Percentiles rank a stretch among this genome's conserved stretches.
Conservation (phyloP, 1,284 basidiomycete species). For the Spongiforma sp. region DNA sequence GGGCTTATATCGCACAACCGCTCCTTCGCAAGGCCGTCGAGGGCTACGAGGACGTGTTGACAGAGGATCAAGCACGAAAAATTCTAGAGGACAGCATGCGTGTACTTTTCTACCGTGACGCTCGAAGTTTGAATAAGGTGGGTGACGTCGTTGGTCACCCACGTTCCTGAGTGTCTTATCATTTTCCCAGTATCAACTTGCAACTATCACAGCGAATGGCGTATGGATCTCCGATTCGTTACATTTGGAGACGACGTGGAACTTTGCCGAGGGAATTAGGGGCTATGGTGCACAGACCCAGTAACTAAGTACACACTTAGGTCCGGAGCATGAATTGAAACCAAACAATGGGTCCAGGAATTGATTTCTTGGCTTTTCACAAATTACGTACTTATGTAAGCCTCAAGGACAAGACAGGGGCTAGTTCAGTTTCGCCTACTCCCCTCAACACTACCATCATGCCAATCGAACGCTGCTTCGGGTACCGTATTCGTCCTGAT, state of each 20-base stretch:
- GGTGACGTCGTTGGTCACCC: slow-evolving; percentile 23
- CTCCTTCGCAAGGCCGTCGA: slow-evolving; percentile 91
- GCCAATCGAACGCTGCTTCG: no score
- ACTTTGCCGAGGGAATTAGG: slow-evolving; percentile 90
- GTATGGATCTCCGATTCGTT: slow-evolving; percentile 84
- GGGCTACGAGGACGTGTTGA: slow-evolving; percentile 76
- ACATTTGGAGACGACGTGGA: slow-evolving; percentile 83
- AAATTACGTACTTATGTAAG: no score
- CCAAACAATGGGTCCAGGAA: no score
- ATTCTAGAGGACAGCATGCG: slow-evolving; percentile 91
- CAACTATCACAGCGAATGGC: slow-evolving; percentile 83
- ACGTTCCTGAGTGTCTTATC: slow-evolving; percentile 1
- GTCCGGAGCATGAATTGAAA: no score
- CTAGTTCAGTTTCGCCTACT: no score
- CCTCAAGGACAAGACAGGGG: no score
- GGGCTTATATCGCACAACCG: slow-evolving; percentile 94
- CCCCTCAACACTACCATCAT: no score
- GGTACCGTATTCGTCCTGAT: no score
- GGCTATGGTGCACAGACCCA: slow-evolving; percentile 83
- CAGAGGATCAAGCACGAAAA: slow-evolving; percentile 79
- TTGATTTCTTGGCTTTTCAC: no score
- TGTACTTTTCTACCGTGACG: slow-evolving; percentile 97
- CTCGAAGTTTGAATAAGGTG: slow-evolving; percentile 95
- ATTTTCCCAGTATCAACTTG: slow-evolving; percentile 89
- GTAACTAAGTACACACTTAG: no score